Evolutionary conservation across 106 monocot genomes (phyloP), one percentile per base, ranked within the genome.

Genomic region (Allium sativum): DNA sequence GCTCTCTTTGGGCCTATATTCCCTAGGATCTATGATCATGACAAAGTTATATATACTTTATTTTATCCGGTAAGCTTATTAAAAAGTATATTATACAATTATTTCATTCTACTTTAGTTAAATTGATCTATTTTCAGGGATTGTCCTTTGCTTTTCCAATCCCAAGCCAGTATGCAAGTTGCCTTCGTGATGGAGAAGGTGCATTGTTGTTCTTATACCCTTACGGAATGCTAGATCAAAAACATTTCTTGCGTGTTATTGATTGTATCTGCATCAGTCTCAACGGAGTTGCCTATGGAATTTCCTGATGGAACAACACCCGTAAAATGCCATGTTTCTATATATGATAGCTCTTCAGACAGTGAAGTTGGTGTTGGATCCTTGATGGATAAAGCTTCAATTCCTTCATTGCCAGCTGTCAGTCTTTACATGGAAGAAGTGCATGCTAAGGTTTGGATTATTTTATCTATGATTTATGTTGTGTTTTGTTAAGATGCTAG

Each of bases 301-400:
- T 95, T 95, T 76, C 95, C 95, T 73, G 90, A 95, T 76, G 90
- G 95, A 68, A 95, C 90, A 59, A 95, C 90, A 10, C 90, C 95
- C 16, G 95, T 95, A 22, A 82, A 90, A 52, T 90, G 90, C 44
- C 90, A 84, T 45, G 81, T 95, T 0, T 95, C 73, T 70, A 44
- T 95, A 41, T 95, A 90, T 72, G 95, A 90, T 74, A 77, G 81
- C 40, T 82, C 95, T 10, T 55, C 79, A 44, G 90, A 84, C 55
- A 75, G 74, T 61, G 87, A 90, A 55, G 95, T 95, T 72, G 95
- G 95, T 20, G 84, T 95, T 42, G 95, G 95, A 59, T 77, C 83
- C 14, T 71, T 81, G 65, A 77, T 95, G 90, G 77, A 69, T 68
- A 90, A 84, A 62, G 95, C 95, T 58, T 56, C 75, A 55, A 72